Conservation (phyloP, 2,329 filamentous ascomycete genomes). For the Tolypocladium guangdongense region DNA sequence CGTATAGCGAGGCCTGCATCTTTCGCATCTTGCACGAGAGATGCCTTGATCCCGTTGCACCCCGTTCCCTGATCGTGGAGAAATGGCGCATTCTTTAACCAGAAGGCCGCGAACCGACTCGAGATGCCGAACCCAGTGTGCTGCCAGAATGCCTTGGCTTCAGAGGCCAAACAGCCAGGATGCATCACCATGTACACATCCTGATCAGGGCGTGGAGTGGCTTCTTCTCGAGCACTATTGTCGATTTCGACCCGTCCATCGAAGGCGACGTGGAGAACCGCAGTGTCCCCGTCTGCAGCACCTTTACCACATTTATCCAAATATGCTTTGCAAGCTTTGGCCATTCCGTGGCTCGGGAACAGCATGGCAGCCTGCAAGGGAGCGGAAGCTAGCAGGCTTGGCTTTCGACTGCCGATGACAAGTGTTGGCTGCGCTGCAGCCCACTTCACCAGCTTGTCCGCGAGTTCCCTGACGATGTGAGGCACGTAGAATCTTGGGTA, state of each 20-base stretch:
- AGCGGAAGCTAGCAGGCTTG: neutral
- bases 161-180: constrained; percentile 4
- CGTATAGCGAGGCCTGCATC: constrained; percentile 6
- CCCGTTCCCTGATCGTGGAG: neutral
- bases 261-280: constrained; percentile 6
- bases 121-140: constrained; percentile 18
- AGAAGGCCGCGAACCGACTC: constrained; percentile 14
- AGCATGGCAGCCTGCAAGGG: constrained; percentile 3
- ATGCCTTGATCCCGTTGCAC: neutral
- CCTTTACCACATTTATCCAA: constrained; percentile 3
- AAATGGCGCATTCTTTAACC: constrained; percentile 12
- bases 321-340: constrained; percentile 8
- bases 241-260: constrained; percentile 2
- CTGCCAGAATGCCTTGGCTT: constrained; percentile 19
- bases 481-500: constrained; percentile 18
- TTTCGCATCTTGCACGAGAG: constrained; percentile 3
- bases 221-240: neutral
- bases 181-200: constrained; percentile 10
- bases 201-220: neutral
- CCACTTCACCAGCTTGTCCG: constrained; percentile 9
- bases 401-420: no score
- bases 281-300: neutral
- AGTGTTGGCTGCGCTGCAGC: neutral
- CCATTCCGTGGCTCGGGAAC: constrained; percentile 7
- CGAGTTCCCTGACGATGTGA: constrained; percentile 10